Conservation (phyloP, 805 yeast species). For the Candida patagonica region DNA sequence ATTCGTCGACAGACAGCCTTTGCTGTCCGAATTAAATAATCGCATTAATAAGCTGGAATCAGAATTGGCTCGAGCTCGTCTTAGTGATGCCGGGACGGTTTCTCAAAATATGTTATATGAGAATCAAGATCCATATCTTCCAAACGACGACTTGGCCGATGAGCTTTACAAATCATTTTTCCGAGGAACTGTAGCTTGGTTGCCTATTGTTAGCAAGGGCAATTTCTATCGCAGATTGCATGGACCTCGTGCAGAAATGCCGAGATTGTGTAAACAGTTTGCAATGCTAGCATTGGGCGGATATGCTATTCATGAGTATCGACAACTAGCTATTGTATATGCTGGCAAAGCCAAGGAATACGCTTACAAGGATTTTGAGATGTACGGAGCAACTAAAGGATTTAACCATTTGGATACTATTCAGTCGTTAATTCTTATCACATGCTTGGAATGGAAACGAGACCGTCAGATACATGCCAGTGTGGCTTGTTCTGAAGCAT, state of each 20-base stretch:
- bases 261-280: background rate
- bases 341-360: background rate
- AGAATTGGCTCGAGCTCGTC: background rate
- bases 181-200: background rate
- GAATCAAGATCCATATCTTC: background rate
- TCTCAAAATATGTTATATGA: too few relatives aligned
- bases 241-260: background rate
- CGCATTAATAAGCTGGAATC: conserved; percentile 21
- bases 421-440: background rate
- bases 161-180: background rate
- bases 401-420: background rate
- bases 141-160: background rate
- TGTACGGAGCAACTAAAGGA: background rate
- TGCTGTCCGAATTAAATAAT: conserved; percentile 25
- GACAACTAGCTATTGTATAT: background rate
- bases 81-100: background rate
- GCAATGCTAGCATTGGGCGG: background rate
- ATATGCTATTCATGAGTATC: background rate
- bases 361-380: background rate
- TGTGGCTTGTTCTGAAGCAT: background rate
- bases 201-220: background rate
- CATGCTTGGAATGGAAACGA: background rate
- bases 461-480: too few relatives aligned
- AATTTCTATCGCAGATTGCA: background rate
- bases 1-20: conserved; percentile 28